Conservation (phyloP, 345 rosid genomes). For the Viola odorata region DNA sequence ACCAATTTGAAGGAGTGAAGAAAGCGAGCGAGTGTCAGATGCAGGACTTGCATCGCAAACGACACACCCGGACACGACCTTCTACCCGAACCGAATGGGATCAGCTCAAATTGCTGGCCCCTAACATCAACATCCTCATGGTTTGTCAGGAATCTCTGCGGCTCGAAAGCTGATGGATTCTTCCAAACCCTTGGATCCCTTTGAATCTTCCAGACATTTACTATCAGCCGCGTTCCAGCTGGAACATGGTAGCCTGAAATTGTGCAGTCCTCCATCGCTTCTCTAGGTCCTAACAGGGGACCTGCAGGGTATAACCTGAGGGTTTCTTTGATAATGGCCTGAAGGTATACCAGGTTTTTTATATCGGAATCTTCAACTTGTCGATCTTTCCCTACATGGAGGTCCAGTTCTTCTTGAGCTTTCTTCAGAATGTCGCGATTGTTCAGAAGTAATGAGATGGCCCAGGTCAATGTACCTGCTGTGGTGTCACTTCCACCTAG, state of each 20-base stretch:
- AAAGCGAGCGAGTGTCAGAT: conserved; percentile 7
- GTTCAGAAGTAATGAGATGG: conserved; percentile 48
- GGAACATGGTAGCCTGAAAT: conserved; percentile 38
- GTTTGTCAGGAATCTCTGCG: conserved; percentile 19
- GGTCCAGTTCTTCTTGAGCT: conserved; percentile 48
- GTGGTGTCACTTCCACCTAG: conserved; percentile 48
- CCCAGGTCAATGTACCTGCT: conserved; percentile 44
- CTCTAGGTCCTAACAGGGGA: conserved; percentile 48
- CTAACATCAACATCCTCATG: conserved; percentile 19
- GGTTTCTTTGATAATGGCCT: conserved; percentile 56
- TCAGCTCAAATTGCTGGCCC: conserved; percentile 13
- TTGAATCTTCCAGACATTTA: conserved; percentile 52
- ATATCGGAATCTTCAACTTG: conserved; percentile 48
- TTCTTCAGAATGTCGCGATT: conserved; percentile 33
- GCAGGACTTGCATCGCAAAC: conserved; percentile 6
- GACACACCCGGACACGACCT: conserved; percentile 14
- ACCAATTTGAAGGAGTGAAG: conserved; percentile 10
- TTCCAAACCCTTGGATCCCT: conserved; percentile 14
- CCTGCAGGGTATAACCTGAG: conserved; percentile 48
- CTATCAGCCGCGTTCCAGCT: conserved; percentile 41
- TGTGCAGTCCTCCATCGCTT: conserved; percentile 44
- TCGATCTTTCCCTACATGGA: conserved; percentile 39
- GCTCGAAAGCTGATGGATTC: conserved; percentile 7
- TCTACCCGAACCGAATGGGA: conserved; percentile 20
- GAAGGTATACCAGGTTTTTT: conserved; percentile 39